Evolutionary conservation across 148 eudicot genomes (phyloP), one percentile per base, ranked within the genome.

Genomic region (Rhododendron kiyosumense): DNA sequence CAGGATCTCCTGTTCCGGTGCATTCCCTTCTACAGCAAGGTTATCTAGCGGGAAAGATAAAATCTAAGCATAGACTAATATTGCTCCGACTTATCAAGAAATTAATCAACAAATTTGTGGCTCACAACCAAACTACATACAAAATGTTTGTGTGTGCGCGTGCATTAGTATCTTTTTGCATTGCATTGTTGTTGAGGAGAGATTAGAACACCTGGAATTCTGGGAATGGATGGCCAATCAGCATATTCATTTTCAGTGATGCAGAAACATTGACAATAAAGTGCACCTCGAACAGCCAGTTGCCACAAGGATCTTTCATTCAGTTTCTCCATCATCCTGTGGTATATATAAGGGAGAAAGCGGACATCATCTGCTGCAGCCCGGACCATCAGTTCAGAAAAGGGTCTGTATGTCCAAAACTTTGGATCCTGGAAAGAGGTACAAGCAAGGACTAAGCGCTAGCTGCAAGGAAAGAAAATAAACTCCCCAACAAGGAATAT

Each of bases 311-410:
- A 97, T 86, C 85, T 86, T 51, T 92, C 82, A 85, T 88, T 94
- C 87, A 97, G 87, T 85, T 91, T 95, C 84, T 94, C 96, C 93
- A 93, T 91, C 97, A 97, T 92, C 85, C 93, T 97, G 85, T 95
- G 91, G 88, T 97, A 93, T 38, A 97, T 91, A 83, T 87, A 91
- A 7, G 91, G 96, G 80, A 97, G 93, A 93, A 97, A 97, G 54
- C 98, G 98, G 57, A 97, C 99, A 89, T 97, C 99, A 84, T 95
- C 99, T 20, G 98, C 94, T 81, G 99, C 99, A 51, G 98, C 98
- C 65, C 95, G 91, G 90, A 95, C 87, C 99, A 97, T 97, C 80
- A 89, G 92, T 73, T 94, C 99, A 74, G 96, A 92, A 71, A 97
- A 88, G 34, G 99, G 98, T 85, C 99, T 94, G 92, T 94, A 94